These are phyloP conservation scores for Tuber borchii DNA, from an alignment of 495 filamentous ascomycete genomes.

Conservation along the genomic window DNA sequence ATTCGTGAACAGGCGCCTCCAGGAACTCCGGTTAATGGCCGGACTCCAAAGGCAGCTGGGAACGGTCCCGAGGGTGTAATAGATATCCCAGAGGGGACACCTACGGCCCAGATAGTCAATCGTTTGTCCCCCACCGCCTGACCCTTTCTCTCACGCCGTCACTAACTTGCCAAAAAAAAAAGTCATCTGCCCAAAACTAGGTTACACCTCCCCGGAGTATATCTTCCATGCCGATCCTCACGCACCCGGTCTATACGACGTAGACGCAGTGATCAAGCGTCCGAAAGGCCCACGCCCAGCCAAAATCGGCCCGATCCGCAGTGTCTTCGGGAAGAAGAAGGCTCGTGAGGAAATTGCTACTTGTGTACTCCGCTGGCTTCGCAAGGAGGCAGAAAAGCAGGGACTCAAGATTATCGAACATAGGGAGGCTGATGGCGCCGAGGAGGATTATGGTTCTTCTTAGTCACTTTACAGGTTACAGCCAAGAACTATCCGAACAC, in stretches of 20 bases:
- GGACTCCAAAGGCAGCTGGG: conserved; percentile 16
- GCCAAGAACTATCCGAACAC: no score
- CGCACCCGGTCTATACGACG: conserved; percentile 32
- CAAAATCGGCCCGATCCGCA: conserved; percentile 35
- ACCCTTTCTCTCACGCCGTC: not conserved
- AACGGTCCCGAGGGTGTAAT: conserved; percentile 15
- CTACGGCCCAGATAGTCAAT: conserved; percentile 31
- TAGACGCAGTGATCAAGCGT: conserved; percentile 29
- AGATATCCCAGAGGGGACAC: conserved; percentile 16
- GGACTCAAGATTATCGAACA: conserved; percentile 25
- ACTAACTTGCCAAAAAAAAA: conserved; percentile 1
- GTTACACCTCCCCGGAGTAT: conserved; percentile 34
- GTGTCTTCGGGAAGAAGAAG: conserved; percentile 36
- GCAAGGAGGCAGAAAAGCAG: conserved; percentile 33
- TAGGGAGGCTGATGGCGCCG: not conserved
- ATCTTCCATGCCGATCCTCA: conserved; percentile 19
- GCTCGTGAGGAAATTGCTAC: conserved; percentile 35
- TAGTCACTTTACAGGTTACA: no score
- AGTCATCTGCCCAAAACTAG: conserved; percentile 36
- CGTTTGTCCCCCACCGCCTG: conserved; percentile 18
- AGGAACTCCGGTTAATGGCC: conserved; percentile 12
- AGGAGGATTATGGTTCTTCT: not conserved
- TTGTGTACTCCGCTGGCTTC: conserved; percentile 29
- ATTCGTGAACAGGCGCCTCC: conserved; percentile 24
- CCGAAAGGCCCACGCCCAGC: conserved; percentile 23